Percentiles rank a stretch among this genome's conserved stretches.
Evolutionary conservation across 208 protist species (phyloP).

Genomic region (Balamuthia mandrillaris): DNA sequence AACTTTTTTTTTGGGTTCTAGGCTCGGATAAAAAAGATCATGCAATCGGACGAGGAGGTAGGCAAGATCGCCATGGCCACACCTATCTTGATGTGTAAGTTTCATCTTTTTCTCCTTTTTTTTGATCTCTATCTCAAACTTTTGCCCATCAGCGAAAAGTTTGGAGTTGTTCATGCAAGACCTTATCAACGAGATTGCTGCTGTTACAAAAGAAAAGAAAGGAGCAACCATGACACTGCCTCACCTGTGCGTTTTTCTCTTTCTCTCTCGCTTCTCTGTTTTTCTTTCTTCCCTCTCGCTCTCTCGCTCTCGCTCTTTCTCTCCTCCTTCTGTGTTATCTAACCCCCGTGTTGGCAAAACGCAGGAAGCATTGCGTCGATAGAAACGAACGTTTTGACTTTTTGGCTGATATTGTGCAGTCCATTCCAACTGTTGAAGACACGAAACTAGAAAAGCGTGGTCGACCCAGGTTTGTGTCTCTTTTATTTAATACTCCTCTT

Average conservation of each 20-base stretch:
- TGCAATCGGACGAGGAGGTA: conserved; percentile 63
- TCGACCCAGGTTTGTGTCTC: too few relatives aligned
- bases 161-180: conserved; percentile 54
- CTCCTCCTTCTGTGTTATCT: neutral
- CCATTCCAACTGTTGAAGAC: neutral
- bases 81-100: conserved; percentile 50
- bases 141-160: conserved; percentile 19
- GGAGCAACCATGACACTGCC: conserved; percentile 27
- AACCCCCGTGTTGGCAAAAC: neutral
- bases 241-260: conserved; percentile 39
- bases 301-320: neutral
- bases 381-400: neutral
- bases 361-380: neutral
- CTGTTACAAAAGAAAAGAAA: neutral
- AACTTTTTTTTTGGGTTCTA: neutral
- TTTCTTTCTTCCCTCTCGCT: neutral
- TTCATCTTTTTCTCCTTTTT: neutral
- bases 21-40: conserved; percentile 61
- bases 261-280: neutral
- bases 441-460: neutral
- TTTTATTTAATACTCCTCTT: too few relatives aligned
- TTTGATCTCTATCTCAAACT: neutral
- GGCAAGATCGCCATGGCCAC: conserved; percentile 53
- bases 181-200: conserved; percentile 26
- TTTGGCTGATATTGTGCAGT: neutral